These are phyloP conservation scores for Uronychia binucleata DNA, from an alignment of 73 alveolate genomes.

Conservation along the genomic window DNA sequence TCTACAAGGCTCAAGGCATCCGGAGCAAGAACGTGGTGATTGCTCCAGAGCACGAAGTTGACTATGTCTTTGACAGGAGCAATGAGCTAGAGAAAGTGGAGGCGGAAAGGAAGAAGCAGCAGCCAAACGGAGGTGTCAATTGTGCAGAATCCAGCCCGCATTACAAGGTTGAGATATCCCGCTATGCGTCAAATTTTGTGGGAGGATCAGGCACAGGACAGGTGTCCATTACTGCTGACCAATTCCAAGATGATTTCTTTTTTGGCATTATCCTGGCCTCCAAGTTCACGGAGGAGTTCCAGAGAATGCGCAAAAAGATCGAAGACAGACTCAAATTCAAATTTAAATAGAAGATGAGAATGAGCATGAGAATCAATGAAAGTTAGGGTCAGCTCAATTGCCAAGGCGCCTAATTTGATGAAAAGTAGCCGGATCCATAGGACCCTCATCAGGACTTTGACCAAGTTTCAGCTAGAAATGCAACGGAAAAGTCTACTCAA, in stretches of 20 bases:
- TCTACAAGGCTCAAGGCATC: too few relatives aligned
- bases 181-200: neutral
- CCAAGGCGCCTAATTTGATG: neutral
- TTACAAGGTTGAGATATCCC: neutral
- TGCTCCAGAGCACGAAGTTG: neutral
- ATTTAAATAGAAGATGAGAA: neutral
- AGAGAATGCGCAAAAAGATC: neutral
- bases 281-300: neutral
- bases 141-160: neutral
- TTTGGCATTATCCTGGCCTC: neutral
- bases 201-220: neutral
- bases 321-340: neutral
- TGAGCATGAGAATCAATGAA: neutral
- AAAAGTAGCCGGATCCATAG: neutral
- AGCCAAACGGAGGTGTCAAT: neutral
- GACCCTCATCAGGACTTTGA: neutral
- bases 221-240: neutral
- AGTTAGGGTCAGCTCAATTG: neutral
- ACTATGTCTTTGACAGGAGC: neutral
- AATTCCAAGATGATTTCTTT: neutral
- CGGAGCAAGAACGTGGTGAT: too few relatives aligned
- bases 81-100: neutral
- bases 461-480: neutral
- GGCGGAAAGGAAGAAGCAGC: neutral
- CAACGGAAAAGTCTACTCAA: neutral